Conservation (phyloP, 768 basidiomycete genomes). For the Cyathus striatus region DNA sequence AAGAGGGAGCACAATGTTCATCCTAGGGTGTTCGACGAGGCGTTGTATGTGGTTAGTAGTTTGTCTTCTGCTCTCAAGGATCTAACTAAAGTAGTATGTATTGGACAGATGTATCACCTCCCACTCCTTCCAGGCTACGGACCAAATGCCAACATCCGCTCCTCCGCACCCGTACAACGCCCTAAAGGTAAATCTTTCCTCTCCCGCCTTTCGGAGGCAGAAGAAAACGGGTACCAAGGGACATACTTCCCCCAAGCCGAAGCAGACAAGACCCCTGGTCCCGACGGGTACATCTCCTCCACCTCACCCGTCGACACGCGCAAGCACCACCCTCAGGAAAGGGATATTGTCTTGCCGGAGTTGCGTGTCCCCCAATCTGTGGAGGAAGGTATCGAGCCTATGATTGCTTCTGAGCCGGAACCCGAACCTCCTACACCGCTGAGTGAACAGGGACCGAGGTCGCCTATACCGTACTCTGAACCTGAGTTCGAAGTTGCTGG, state of each 20-base stretch:
- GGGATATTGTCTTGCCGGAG: neutral
- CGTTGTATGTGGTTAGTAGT: slow-evolving; percentile 78
- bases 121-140: slow-evolving; percentile 91
- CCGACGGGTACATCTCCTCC: slow-evolving; percentile 64
- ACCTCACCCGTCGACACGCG: slow-evolving; percentile 36
- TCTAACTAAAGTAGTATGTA: slow-evolving; percentile 5
- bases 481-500: neutral
- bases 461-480: no score
- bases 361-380: slow-evolving; percentile 1
- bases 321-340: slow-evolving; percentile 9
- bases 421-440: slow-evolving; percentile 1
- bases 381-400: neutral
- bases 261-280: slow-evolving; percentile 22
- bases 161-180: slow-evolving; percentile 58
- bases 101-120: slow-evolving; percentile 77
- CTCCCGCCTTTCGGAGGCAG: slow-evolving; percentile 75
- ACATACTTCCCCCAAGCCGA: slow-evolving; percentile 60
- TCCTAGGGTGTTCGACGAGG: slow-evolving; percentile 88
- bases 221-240: slow-evolving; percentile 87
- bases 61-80: neutral
- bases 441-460: neutral
- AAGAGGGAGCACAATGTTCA: slow-evolving; percentile 92
- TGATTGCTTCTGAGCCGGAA: slow-evolving; percentile 8
- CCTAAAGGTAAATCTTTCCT: slow-evolving; percentile 54
- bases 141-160: slow-evolving; percentile 79